Evolutionary conservation across 2,329 filamentous ascomycete genomes (phyloP).

Genomic region (Trichoderma oligosporum): DNA sequence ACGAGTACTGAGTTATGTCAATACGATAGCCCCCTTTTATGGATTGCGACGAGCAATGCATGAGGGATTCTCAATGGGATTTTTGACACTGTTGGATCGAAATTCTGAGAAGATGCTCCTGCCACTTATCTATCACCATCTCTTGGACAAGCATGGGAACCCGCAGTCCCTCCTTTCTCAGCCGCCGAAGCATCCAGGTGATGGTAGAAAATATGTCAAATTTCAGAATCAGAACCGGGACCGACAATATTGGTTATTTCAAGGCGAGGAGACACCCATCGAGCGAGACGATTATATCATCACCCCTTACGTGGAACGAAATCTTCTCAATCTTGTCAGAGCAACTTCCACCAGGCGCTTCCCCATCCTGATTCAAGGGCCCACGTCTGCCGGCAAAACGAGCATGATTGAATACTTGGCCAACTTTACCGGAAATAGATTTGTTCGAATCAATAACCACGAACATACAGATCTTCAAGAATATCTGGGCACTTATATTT

Average conservation of each 20-base stretch:
- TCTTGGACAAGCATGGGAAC: constrained; percentile 67
- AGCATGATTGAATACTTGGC: constrained; percentile 99
- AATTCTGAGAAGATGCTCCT: constrained; percentile 75
- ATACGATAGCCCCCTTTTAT: constrained; percentile 78
- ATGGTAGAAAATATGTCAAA: constrained; percentile 73
- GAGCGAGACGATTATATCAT: constrained; percentile 91
- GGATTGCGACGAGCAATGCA: constrained; percentile 81
- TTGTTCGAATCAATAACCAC: constrained; percentile 98
- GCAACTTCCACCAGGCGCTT: constrained; percentile 89
- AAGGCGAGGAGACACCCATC: constrained; percentile 61
- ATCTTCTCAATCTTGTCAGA: constrained; percentile 88
- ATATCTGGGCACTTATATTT: constrained; percentile 92
- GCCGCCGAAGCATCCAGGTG: constrained; percentile 70
- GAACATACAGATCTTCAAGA: constrained; percentile 98
- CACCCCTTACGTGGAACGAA: constrained; percentile 90
- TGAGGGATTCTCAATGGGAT: constrained; percentile 98
- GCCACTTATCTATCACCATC: constrained; percentile 74
- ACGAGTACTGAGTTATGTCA: constrained; percentile 81
- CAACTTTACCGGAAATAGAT: constrained; percentile 94
- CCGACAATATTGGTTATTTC: constrained; percentile 84
- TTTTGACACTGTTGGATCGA: constrained; percentile 80
- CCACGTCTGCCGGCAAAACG: constrained; percentile 95
- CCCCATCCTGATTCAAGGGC: constrained; percentile 91
- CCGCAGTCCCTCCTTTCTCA: constrained; percentile 71
- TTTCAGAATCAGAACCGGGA: constrained; percentile 63